Evolutionary conservation across 441 rosid genomes (phyloP).

Genomic region (Isatis lusitanica): DNA sequence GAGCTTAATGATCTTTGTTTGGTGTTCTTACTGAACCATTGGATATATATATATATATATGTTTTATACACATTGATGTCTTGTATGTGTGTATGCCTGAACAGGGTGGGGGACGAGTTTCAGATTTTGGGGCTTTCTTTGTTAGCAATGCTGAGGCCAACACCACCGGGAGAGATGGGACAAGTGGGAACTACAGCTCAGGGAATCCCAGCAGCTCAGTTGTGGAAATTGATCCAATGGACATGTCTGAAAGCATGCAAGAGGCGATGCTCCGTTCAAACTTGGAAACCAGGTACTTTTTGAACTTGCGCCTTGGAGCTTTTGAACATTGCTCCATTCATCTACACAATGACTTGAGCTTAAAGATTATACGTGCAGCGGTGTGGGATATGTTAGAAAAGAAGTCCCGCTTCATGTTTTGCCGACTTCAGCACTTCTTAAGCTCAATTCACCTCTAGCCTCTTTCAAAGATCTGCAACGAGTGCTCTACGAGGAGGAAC

Average conservation of each 20-base stretch:
- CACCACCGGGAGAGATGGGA: slow-evolving; percentile 50
- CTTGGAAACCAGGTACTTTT: slow-evolving; percentile 81
- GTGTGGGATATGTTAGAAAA: slow-evolving; percentile 78
- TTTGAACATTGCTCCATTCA: background rate
- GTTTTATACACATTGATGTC: background rate
- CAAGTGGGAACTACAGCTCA: slow-evolving; percentile 44
- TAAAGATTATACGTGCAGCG: slow-evolving; percentile 43
- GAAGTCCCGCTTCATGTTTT: slow-evolving; percentile 84
- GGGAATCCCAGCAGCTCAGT: slow-evolving; percentile 42
- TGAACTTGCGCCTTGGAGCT: background rate
- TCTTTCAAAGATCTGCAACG: slow-evolving; percentile 87
- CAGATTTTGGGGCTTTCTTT: slow-evolving; percentile 77
- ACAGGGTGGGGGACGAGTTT: slow-evolving; percentile 63
- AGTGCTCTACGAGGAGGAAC: slow-evolving; percentile 81
- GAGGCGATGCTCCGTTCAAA: slow-evolving; percentile 95
- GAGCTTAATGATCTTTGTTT: background rate
- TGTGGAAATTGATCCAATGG: slow-evolving; percentile 78
- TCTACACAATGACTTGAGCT: background rate
- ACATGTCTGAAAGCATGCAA: slow-evolving; percentile 97
- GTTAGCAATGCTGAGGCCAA: slow-evolving; percentile 59
- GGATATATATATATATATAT: background rate
- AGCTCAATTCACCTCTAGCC: slow-evolving; percentile 69
- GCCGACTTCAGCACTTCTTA: slow-evolving; percentile 68
- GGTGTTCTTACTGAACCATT: background rate
- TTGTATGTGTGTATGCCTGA: slow-evolving; percentile 29